Evolutionary conservation across 176 grass and related monocot species (phyloP).

Genomic region (Eleusine coracana): DNA sequence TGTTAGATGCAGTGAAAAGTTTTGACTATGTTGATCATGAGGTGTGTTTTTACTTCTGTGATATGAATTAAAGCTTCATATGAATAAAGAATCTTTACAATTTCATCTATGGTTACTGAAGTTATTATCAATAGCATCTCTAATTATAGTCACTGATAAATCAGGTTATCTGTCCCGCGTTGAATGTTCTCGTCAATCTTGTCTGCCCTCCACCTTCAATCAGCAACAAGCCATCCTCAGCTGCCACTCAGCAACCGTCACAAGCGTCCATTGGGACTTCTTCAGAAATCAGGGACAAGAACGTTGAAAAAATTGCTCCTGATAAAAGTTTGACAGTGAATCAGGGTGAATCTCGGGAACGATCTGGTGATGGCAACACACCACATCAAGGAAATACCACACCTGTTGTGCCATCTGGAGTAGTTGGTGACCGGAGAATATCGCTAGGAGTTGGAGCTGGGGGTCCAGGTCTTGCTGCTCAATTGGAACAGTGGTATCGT

Average conservation of each 20-base stretch:
- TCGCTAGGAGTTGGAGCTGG: constrained; percentile 84
- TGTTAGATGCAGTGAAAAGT: constrained; percentile 84
- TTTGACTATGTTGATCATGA: constrained; percentile 89
- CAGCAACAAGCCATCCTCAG: constrained; percentile 75
- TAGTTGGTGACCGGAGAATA: constrained; percentile 87
- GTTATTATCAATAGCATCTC: constrained; percentile 6
- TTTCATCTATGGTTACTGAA: constrained; percentile 5
- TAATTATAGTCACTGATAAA: constrained; percentile 20
- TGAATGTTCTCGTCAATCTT: constrained; percentile 96
- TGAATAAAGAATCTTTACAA: constrained; percentile 8
- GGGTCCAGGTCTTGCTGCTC: constrained; percentile 93
- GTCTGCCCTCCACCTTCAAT: constrained; percentile 97
- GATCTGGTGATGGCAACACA: constrained; percentile 43
- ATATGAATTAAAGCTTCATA: constrained; percentile 39
- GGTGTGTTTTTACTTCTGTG: constrained; percentile 53
- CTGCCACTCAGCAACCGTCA: constrained; percentile 64
- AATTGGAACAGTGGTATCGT: constrained; percentile 94
- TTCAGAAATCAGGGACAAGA: constrained; percentile 69
- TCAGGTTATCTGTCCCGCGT: constrained; percentile 90
- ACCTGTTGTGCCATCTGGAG: constrained; percentile 66
- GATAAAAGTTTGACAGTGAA: constrained; percentile 47
- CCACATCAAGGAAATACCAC: constrained; percentile 45
- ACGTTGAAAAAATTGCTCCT: constrained; percentile 53
- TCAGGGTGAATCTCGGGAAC: constrained; percentile 59
- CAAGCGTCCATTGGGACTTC: constrained; percentile 48